Evolutionary conservation across 2,329 filamentous ascomycete genomes (phyloP).

Genomic region (Diaporthe citrichinensis): DNA sequence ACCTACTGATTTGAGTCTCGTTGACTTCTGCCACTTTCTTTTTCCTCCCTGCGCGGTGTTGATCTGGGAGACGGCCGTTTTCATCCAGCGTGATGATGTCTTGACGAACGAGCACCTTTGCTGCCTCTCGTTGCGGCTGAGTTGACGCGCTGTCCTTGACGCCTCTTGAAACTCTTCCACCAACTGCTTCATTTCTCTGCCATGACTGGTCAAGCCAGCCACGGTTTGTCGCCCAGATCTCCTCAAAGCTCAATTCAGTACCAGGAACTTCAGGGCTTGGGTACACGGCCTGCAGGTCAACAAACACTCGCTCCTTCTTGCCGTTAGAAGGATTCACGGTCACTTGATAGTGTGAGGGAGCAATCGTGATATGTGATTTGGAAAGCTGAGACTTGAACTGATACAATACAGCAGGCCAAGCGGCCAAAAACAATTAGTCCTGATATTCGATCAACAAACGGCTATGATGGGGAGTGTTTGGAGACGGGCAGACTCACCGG

Average conservation of each 20-base stretch:
- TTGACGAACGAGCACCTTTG: slow-evolving; percentile 60
- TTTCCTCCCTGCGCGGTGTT: slow-evolving; percentile 69
- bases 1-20: slow-evolving; percentile 92
- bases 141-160: slow-evolving; percentile 48
- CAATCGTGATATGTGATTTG: slow-evolving; percentile 74
- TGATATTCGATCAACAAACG: slow-evolving; percentile 87
- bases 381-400: slow-evolving; percentile 74
- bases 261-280: slow-evolving; percentile 79
- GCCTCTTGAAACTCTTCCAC: slow-evolving; percentile 40
- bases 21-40: slow-evolving; percentile 89
- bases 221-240: slow-evolving; percentile 83
- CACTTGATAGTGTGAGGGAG: slow-evolving; percentile 81
- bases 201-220: slow-evolving; percentile 76
- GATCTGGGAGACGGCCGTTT: slow-evolving; percentile 67
- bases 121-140: slow-evolving; percentile 47
- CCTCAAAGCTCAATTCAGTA: slow-evolving; percentile 90
- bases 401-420: slow-evolving; percentile 63
- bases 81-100: slow-evolving; percentile 68
- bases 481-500: slow-evolving; percentile 75
- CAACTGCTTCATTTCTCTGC: slow-evolving; percentile 58
- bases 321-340: slow-evolving; percentile 86
- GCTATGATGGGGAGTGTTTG: slow-evolving; percentile 57
- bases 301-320: slow-evolving; percentile 87
- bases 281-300: slow-evolving; percentile 88
- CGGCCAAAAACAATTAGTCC: slow-evolving; percentile 85